Percentiles rank a stretch among this genome's conserved stretches.
Conservation (phyloP, 345 rosid species). For the Barbarea vulgaris region DNA sequence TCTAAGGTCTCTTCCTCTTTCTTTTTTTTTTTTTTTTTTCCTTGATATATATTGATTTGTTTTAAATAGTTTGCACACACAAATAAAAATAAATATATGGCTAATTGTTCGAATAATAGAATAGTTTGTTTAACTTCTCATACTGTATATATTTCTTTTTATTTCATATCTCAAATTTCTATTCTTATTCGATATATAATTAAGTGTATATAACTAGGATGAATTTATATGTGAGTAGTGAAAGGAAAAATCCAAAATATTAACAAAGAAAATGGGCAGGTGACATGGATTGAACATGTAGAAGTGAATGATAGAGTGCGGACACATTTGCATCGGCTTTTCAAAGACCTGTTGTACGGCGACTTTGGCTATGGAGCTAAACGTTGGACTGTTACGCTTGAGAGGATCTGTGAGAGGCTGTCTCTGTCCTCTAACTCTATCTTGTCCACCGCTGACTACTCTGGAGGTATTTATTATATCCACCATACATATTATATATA, state of each 20-base stretch:
- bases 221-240: background rate
- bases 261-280: conserved; percentile 44
- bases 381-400: conserved; percentile 62
- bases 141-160: background rate
- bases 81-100: background rate
- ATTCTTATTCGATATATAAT: background rate
- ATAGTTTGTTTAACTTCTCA: background rate
- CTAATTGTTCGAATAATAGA: background rate
- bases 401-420: conserved; percentile 65
- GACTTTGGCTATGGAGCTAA: conserved; percentile 65
- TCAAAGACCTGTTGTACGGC: conserved; percentile 52
- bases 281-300: conserved; percentile 86
- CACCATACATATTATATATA: background rate
- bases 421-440: conserved; percentile 27
- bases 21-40: background rate
- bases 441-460: conserved; percentile 27
- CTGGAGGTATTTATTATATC: conserved; percentile 47
- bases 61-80: background rate
- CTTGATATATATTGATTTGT: background rate
- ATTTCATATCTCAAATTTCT: background rate
- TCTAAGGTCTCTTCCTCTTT: conserved; percentile 51
- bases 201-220: background rate
- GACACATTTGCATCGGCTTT: conserved; percentile 67
- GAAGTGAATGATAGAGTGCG: conserved; percentile 61
- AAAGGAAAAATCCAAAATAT: background rate